phyloP scores from a whole-genome alignment of 208 protist species.

The Acanthamoeba culbertsoni region DNA sequence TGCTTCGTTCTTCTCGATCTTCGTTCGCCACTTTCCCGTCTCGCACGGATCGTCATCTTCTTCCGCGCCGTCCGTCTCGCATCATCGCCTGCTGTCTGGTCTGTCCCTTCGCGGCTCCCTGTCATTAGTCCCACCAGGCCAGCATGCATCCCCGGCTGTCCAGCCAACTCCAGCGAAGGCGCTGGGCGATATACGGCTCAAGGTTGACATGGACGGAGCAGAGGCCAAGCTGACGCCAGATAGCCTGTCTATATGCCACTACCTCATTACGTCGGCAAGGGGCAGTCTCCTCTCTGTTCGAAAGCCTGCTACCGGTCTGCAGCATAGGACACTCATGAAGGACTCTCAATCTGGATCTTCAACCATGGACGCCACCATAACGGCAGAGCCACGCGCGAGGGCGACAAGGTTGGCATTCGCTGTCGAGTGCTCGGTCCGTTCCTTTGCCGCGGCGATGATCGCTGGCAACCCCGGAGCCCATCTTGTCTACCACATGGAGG shows the following conservation, averaged over 20 bases:
- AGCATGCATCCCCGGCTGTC: no score
- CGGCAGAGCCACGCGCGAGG: no score
- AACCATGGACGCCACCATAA: no score
- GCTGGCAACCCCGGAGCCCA: no score
- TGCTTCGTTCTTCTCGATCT: neutral
- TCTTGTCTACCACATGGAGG: no score
- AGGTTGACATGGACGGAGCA: neutral
- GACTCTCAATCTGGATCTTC: no score
- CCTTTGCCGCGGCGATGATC: no score
- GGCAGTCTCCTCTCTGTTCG: neutral
- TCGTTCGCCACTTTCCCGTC: constrained; percentile 1
- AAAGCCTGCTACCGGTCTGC: neutral
- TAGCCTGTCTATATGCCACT: neutral
- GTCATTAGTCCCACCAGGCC: no score
- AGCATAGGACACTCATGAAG: no score
- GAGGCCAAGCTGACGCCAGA: neutral
- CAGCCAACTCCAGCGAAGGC: neutral
- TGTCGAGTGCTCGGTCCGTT: no score
- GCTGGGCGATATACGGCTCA: neutral
- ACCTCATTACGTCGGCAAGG: neutral
- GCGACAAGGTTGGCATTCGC: no score
- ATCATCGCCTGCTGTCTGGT: neutral
- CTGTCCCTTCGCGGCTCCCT: neutral
- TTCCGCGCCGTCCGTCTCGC: neutral
- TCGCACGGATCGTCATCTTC: neutral